Evolutionary conservation across 495 filamentous ascomycete species (phyloP), one percentile per base, ranked within the genome.

Genomic region (Alectoria sarmentosa): DNA sequence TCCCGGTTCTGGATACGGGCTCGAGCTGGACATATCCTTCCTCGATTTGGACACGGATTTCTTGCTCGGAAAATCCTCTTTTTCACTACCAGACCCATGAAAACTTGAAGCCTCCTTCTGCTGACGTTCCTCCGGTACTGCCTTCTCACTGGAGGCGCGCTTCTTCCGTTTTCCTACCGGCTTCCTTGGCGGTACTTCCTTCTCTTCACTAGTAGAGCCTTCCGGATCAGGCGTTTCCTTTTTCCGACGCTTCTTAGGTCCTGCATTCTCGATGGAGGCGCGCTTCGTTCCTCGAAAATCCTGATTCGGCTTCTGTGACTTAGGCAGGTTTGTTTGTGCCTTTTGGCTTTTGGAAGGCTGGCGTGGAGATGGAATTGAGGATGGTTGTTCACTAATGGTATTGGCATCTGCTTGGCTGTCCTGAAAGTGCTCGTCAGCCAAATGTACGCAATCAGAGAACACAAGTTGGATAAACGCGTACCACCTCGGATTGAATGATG

Each of bases 401-500:
- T 60, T 46, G 23, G 38, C 30, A 26, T 64, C 57, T n/a, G 56
- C 55, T 32, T 67, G 66, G 7, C 42, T 60, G 41, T 69, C 67
- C 69, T 70, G 14, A 58, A n/a, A 4, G 58, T 46, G 23, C 8
- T 39, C 39, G 28, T 63, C 34, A 66, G 54, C 42, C 52, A 19
- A 30, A 44, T 37, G 11, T 30, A 15, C 10, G 13, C 34, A 14
- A 42, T n/a, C 26, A 19, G 14, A 14, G 23, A 34, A 55, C 52
- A 34, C 17, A 55, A 34, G 28, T 61, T 46, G 46, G n/a, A 23
- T 55, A 15, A 36, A 66, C 57, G 78, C 85, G 70, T 79, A 96
- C 92, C 61, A 89, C 82, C 73, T 85, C 83, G 21, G 83, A 78
- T 64, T 82, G 80, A 62, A 97, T 90, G 37, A 95, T 71, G 23